These are phyloP conservation scores for Brassica juncea DNA, from an alignment of 345 rosid genomes.

Conservation along the genomic window DNA sequence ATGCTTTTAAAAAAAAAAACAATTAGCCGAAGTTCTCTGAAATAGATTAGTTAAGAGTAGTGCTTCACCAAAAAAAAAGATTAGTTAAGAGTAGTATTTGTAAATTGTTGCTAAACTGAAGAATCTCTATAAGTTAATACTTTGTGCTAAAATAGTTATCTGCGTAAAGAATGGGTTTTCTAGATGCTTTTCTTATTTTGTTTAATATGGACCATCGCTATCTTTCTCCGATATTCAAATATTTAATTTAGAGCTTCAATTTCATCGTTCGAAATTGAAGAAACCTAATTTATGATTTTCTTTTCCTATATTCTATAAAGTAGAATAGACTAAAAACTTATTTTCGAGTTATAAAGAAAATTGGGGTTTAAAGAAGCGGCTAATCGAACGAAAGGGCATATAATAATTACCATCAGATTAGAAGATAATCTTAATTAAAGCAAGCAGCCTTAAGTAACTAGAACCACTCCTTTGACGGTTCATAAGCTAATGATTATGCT, in stretches of 20 bases:
- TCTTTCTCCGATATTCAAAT: neutral
- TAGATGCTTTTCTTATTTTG: neutral
- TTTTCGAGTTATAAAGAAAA: neutral
- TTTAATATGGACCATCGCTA: neutral
- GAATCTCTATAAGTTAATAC: neutral
- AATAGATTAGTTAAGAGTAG: neutral
- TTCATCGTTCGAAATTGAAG: neutral
- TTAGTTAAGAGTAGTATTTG: neutral
- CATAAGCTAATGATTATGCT: slow-evolving; percentile 38
- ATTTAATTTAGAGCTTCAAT: neutral
- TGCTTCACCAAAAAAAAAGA: no score
- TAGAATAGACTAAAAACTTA: neutral
- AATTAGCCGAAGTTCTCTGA: neutral
- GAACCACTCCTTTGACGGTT: slow-evolving; percentile 44
- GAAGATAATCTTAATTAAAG: slow-evolving; percentile 33
- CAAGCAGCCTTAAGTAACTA: slow-evolving; percentile 26
- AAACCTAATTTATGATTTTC: neutral
- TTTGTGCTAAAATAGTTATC: neutral
- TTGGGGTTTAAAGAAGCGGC: slow-evolving; percentile 22
- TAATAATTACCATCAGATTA: slow-evolving; percentile 8
- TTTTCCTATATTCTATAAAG: neutral
- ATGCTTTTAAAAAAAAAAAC: neutral
- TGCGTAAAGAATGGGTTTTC: neutral
- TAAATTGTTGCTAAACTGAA: neutral
- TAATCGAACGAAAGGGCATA: slow-evolving; percentile 15